Evolutionary conservation across 352 stramenopile species (phyloP).

Genomic region (Phytophthora niederhauseri): DNA sequence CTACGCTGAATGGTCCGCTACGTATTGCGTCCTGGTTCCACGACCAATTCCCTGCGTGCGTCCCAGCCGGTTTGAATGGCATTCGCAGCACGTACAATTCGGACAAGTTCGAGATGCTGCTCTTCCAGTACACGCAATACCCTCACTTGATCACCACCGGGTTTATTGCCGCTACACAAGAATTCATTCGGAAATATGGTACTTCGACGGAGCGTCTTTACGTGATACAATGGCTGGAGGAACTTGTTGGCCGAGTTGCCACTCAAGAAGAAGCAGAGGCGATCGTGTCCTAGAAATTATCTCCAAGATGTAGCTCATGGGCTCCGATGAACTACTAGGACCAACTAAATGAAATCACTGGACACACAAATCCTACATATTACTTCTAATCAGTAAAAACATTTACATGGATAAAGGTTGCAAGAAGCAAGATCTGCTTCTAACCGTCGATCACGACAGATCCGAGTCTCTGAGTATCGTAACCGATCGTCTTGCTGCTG

Average conservation of each 20-base stretch:
- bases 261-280: neutral
- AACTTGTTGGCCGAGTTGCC: neutral
- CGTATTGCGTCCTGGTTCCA: neutral
- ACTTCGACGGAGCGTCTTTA: neutral
- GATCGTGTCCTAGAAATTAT: too few species aligned
- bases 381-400: too few species aligned
- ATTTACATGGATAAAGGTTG: too few species aligned
- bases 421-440: too few species aligned
- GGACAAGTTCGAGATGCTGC: slow-evolving; percentile 2
- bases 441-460: too few species aligned
- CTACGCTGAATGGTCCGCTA: neutral
- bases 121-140: neutral
- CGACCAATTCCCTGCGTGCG: neutral
- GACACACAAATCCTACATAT: too few species aligned
- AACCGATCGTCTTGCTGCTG: too few species aligned
- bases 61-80: neutral
- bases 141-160: neutral
- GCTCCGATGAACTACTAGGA: too few species aligned
- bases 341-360: too few species aligned
- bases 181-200: neutral
- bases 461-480: too few species aligned
- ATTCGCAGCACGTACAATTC: neutral
- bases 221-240: neutral
- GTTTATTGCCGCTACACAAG: neutral
- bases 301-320: too few species aligned